Base-by-base conservation (phyloP, 2,329 filamentous ascomycete species). In the Seiridium cupressi region DNA sequence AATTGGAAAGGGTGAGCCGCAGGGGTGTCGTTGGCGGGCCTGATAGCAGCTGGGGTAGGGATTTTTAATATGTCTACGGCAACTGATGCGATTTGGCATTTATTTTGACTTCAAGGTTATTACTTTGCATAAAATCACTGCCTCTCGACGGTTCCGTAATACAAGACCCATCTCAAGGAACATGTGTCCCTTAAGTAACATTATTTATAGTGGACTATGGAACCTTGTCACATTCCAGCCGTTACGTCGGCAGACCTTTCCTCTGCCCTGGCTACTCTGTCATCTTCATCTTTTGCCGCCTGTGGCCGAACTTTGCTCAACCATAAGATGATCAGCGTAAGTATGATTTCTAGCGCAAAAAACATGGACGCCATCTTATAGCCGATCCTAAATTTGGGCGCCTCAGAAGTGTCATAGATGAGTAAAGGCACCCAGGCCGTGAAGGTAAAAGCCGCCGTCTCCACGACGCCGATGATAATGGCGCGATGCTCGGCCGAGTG, bases 381-480 rank as follows among this genome's bases (percentile, higher is more conserved):
- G 1, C 77, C 77, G 44, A 74, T 74, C 5, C 64, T 71, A 60
- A 79, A 79, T 26, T 69, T 68, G n/a, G 77, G 76, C 3, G 73
- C 72, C 7, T 79, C 68, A 2, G 67, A 68, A 0, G 70, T 70
- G 34, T 74, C 66, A 58, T 75, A 77, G 4, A 72, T 68, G 36
- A 78, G 61, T 7, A 79, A 58, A 3, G 76, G 77, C 5, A 81
- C 69, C 74, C 77, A 81, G 0, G 77, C 74, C 61, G 77, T 74
- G 51, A 80, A 77, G 0, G 74, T 76, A 61, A 80, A 81, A 0
- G 74, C 76, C 3, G 72, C 68, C 0, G 76, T 76, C 64, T 81
- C 79, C 68, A 83, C 80, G 11, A 81, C 74, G 0, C 79, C 80
- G 3, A 83, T 76, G 3, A 82, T 79, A 4, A 83, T 65, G 3